phyloP scores from a whole-genome alignment of 148 eudicot genomes.

The Drosera capensis region DNA sequence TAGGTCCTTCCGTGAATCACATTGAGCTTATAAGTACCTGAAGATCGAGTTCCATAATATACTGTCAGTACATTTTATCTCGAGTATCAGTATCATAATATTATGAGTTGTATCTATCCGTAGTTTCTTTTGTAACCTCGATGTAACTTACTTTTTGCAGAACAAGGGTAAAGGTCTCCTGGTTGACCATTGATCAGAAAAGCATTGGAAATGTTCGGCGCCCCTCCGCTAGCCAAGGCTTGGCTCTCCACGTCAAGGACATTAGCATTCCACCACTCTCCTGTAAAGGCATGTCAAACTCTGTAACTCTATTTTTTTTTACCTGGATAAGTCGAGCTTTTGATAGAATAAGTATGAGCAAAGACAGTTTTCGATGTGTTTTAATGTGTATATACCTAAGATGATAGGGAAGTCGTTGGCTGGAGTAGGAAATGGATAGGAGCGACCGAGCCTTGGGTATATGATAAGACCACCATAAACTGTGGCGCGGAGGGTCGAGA shows the following conservation, averaged over 20 bases:
- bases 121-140: not conserved
- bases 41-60: not conserved
- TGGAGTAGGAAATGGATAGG: conserved; percentile 11
- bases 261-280: conserved; percentile 8
- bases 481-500: conserved; percentile 6
- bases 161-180: conserved; percentile 7
- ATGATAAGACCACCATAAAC: conserved; percentile 10
- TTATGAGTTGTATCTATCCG: not conserved
- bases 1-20: conserved; percentile 7
- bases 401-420: conserved; percentile 2
- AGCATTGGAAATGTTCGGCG: conserved; percentile 7
- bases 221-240: conserved; percentile 4
- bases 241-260: conserved; percentile 1
- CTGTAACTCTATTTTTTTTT: not conserved
- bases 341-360: too few relatives aligned
- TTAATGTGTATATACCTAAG: conserved; percentile 3
- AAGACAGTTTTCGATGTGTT: too few relatives aligned
- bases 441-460: conserved; percentile 1
- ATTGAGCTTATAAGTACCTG: conserved; percentile 4
- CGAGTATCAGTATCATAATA: not conserved
- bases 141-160: conserved; percentile 1
- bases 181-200: conserved; percentile 9
- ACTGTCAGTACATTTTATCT: not conserved
- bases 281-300: too few relatives aligned
- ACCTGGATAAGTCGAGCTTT: not conserved